A percentile compares a stretch with the other conserved stretches of the same genome.
These are phyloP conservation scores for Parastagonospora nodorum DNA, from an alignment of 2,329 filamentous ascomycete species.

Conservation along the genomic window DNA sequence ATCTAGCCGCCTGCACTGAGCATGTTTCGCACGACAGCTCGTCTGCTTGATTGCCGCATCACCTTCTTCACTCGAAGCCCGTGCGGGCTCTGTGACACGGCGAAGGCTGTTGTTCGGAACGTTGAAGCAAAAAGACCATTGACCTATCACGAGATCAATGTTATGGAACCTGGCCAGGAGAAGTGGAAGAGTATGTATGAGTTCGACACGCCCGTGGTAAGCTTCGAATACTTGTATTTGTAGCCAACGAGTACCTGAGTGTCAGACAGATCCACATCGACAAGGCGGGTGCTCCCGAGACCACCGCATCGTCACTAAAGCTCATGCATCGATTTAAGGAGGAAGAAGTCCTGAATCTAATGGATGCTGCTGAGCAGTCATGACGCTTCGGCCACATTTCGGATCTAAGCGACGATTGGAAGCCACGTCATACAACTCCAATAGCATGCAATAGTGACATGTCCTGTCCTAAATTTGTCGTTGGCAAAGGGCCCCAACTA, in stretches of 20 bases:
- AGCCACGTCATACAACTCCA: too few relatives aligned
- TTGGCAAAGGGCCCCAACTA: constrained; percentile 3
- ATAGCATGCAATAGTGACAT: neutral
- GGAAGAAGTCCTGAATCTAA: constrained; percentile 68
- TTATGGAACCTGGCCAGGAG: constrained; percentile 66
- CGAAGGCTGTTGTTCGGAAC: constrained; percentile 69
- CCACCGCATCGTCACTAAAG: constrained; percentile 66
- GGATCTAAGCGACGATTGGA: neutral
- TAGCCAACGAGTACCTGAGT: constrained; percentile 26
- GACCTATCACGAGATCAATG: constrained; percentile 70
- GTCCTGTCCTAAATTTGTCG: neutral
- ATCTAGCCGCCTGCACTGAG: constrained; percentile 1
- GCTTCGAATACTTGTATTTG: constrained; percentile 15
- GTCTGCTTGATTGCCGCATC: constrained; percentile 58
- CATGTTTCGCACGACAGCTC: constrained; percentile 42
- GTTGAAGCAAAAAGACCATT: constrained; percentile 72
- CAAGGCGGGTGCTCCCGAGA: constrained; percentile 55
- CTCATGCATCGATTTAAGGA: constrained; percentile 78
- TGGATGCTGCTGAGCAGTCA: constrained; percentile 59
- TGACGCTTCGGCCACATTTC: neutral
- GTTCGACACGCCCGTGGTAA: constrained; percentile 80
- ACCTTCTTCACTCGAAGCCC: constrained; percentile 76
- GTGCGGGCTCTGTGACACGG: constrained; percentile 72
- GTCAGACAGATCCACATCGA: constrained; percentile 63
- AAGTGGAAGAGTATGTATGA: constrained; percentile 77